A percentile compares a stretch with the other conserved stretches of the same genome.
phyloP scores from a whole-genome alignment of 202 grass and related monocot species.

The Sporobolus alterniflorus region DNA sequence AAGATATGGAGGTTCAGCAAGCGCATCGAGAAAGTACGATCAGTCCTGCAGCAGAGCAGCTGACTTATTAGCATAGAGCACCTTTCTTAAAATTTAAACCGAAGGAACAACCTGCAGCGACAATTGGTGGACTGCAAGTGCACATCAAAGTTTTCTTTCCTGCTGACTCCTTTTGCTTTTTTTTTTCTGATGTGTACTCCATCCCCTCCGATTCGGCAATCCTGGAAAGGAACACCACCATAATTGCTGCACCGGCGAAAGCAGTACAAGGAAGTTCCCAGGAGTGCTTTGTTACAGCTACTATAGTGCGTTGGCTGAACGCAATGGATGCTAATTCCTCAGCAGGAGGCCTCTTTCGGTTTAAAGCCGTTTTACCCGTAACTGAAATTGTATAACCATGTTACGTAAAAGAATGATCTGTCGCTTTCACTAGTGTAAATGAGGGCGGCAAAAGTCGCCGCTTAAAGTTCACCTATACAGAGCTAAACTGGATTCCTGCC shows the following conservation, averaged over 20 bases:
- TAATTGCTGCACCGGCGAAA: slow-evolving; percentile 37
- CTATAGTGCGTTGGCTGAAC: slow-evolving; percentile 24
- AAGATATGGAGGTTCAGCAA: neutral
- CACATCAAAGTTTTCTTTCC: slow-evolving; percentile 3
- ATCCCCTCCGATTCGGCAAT: slow-evolving; percentile 30
- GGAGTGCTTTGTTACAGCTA: slow-evolving; percentile 20
- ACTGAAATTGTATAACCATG: slow-evolving; percentile 13
- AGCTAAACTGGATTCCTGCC: slow-evolving; percentile 22
- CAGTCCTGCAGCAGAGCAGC: neutral
- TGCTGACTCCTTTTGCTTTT: neutral
- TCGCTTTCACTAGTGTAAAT: slow-evolving; percentile 6
- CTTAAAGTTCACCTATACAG: slow-evolving; percentile 12
- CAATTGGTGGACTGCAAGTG: neutral
- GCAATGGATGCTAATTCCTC: slow-evolving; percentile 29
- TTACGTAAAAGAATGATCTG: neutral
- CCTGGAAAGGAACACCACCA: slow-evolving; percentile 23
- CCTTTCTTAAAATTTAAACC: neutral
- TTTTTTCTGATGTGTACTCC: neutral
- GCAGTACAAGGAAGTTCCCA: neutral
- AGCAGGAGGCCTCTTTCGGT: slow-evolving; percentile 29
- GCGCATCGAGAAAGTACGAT: neutral
- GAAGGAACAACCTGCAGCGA: neutral
- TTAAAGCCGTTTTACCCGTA: slow-evolving; percentile 23
- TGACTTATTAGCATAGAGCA: neutral
- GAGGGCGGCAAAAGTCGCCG: slow-evolving; percentile 3